Evolutionary conservation across 2,329 filamentous ascomycete genomes (phyloP).

Genomic region (Monosporascus sp.): DNA sequence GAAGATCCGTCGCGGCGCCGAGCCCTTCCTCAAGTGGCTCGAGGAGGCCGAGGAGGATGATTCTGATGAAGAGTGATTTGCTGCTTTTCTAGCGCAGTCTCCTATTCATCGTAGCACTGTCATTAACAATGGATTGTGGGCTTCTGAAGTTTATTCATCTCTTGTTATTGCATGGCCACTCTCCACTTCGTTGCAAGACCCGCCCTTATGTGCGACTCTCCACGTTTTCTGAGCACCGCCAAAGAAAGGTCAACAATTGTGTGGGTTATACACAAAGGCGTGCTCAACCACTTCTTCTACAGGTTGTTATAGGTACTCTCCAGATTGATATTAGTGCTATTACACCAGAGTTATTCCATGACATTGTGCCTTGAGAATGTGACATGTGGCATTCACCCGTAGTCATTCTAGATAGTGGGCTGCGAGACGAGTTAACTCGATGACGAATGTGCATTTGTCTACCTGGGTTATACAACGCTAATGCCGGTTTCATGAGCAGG

Average conservation of each 20-base stretch:
- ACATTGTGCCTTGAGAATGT: no score
- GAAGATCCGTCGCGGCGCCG: slow-evolving; percentile 91
- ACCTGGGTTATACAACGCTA: no score
- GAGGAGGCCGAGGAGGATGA: slow-evolving; percentile 76
- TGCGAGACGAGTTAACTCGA: no score
- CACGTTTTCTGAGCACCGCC: neutral
- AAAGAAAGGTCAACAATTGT: neutral
- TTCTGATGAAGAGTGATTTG: slow-evolving; percentile 45
- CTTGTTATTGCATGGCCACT: neutral
- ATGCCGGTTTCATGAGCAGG: no score
- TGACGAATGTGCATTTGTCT: no score
- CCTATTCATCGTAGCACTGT: neutral
- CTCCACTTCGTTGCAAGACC: neutral
- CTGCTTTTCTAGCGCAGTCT: slow-evolving; percentile 1
- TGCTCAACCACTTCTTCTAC: neutral
- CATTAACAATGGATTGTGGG: neutral
- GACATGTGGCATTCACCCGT: no score
- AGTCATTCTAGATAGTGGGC: no score
- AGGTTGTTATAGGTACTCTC: neutral
- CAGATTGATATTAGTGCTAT: neutral
- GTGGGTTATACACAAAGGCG: neutral
- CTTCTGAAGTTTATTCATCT: neutral
- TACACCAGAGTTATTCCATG: neutral
- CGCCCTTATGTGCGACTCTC: neutral
- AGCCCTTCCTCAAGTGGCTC: slow-evolving; percentile 93